phyloP scores from a whole-genome alignment of 2,329 filamentous ascomycete genomes.

The Calonectria fujianensis region DNA sequence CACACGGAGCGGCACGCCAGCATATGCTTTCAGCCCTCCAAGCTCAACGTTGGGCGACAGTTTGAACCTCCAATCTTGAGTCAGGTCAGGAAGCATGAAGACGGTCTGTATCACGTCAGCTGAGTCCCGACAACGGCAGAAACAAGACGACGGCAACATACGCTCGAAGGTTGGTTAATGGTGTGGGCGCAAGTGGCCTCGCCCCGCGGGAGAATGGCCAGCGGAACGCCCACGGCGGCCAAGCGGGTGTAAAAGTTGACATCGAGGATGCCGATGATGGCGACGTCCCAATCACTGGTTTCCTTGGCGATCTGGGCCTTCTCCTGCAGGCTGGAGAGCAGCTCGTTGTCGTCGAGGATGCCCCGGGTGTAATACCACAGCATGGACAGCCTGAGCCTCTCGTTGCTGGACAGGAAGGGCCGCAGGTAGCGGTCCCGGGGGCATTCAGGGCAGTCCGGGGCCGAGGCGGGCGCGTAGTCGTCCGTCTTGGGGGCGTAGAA shows the following conservation, averaged over 20 bases:
- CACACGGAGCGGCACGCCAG: conserved; percentile 63
- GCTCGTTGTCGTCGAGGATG: conserved; percentile 62
- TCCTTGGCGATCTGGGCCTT: conserved; percentile 64
- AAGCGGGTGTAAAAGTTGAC: conserved; percentile 65
- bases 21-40: conserved; percentile 64
- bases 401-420: conserved; percentile 53
- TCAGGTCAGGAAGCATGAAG: conserved; percentile 64
- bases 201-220: conserved; percentile 65
- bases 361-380: conserved; percentile 67
- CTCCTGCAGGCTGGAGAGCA: conserved; percentile 64
- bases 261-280: conserved; percentile 66
- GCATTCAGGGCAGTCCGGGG: conserved; percentile 37
- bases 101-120: conserved; percentile 54
- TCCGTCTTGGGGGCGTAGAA: conserved; percentile 39
- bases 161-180: conserved; percentile 59
- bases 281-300: conserved; percentile 66
- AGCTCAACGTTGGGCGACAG: conserved; percentile 63
- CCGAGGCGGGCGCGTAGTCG: conserved; percentile 36
- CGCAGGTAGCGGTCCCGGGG: conserved; percentile 50
- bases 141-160: conserved; percentile 38
- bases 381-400: conserved; percentile 58
- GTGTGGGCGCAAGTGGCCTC: conserved; percentile 68
- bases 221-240: conserved; percentile 63
- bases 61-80: conserved; percentile 66
- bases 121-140: neutral